A percentile compares a stretch with the other conserved stretches of the same genome.
These are phyloP conservation scores for Hysterium pulicare DNA, from an alignment of 2,329 filamentous ascomycete genomes.

Conservation along the genomic window DNA sequence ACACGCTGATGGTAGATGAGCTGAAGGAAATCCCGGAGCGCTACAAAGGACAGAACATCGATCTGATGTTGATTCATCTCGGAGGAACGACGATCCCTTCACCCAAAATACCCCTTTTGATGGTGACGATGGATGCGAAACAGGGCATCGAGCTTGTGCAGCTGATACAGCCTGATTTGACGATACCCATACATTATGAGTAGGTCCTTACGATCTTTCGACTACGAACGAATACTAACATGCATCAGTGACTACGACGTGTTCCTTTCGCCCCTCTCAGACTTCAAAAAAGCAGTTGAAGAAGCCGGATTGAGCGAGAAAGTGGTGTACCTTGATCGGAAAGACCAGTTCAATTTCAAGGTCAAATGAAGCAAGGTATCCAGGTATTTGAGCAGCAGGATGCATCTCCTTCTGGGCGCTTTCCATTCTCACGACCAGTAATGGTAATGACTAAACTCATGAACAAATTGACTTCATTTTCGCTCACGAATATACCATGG, in stretches of 20 bases:
- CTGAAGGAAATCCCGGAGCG: constrained; percentile 58
- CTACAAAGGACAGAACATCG: constrained; percentile 54
- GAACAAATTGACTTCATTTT: constrained; percentile 1
- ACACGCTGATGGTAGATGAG: constrained; percentile 62
- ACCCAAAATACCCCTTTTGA: constrained; percentile 56
- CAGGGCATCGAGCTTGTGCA: constrained; percentile 60
- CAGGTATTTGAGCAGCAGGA: no score
- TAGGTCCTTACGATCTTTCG: constrained; percentile 12
- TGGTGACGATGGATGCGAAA: constrained; percentile 67
- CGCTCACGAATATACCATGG: not conserved
- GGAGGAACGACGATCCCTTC: constrained; percentile 64
- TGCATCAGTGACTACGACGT: constrained; percentile 51
- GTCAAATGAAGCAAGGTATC: constrained; percentile 32
- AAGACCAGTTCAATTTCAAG: constrained; percentile 55
- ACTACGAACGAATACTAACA: constrained; percentile 2
- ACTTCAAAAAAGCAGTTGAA: constrained; percentile 58
- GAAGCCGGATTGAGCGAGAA: constrained; percentile 50
- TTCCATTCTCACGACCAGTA: not conserved
- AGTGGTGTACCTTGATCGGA: constrained; percentile 60
- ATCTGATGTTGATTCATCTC: constrained; percentile 65
- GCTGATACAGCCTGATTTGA: constrained; percentile 58
- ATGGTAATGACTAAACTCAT: no score
- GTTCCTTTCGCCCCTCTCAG: constrained; percentile 56
- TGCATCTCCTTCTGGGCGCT: no score
- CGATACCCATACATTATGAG: constrained; percentile 63